Conservation (phyloP, 73 alveolate genomes). For the Tetrahymena borealis region DNA sequence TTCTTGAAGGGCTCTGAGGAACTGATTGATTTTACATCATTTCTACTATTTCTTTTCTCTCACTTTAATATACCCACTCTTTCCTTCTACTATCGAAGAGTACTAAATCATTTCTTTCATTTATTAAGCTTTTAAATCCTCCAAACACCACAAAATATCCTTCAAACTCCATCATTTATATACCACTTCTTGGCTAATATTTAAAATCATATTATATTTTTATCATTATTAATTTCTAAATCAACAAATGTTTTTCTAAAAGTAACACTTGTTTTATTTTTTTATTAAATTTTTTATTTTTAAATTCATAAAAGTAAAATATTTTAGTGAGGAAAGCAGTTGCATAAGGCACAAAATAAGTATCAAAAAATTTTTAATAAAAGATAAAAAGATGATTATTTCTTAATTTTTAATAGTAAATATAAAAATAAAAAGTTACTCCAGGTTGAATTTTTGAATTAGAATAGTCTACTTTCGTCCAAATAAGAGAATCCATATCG, state of each 20-base stretch:
- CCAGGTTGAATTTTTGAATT: background rate
- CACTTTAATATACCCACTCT: background rate
- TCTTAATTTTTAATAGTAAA: background rate
- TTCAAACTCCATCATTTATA: background rate
- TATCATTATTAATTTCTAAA: too few relatives aligned
- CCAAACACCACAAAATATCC: background rate
- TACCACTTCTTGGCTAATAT: background rate
- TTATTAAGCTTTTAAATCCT: background rate
- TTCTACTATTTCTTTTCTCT: background rate
- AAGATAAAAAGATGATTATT: too few relatives aligned
- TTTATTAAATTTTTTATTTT: too few relatives aligned
- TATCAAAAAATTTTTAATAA: too few relatives aligned
- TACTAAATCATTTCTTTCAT: background rate
- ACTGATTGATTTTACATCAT: background rate
- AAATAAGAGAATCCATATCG: background rate
- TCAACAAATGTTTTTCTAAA: too few relatives aligned
- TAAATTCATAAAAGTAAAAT: too few relatives aligned
- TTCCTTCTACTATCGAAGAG: background rate
- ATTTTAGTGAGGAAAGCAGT: too few relatives aligned
- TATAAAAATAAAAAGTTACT: background rate
- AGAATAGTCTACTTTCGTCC: background rate
- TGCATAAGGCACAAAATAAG: too few relatives aligned
- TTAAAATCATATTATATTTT: too few relatives aligned
- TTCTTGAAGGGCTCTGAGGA: background rate
- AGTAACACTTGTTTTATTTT: too few relatives aligned